Evolutionary conservation across 345 rosid genomes (phyloP).

Genomic region (Alliaria petiolata): DNA sequence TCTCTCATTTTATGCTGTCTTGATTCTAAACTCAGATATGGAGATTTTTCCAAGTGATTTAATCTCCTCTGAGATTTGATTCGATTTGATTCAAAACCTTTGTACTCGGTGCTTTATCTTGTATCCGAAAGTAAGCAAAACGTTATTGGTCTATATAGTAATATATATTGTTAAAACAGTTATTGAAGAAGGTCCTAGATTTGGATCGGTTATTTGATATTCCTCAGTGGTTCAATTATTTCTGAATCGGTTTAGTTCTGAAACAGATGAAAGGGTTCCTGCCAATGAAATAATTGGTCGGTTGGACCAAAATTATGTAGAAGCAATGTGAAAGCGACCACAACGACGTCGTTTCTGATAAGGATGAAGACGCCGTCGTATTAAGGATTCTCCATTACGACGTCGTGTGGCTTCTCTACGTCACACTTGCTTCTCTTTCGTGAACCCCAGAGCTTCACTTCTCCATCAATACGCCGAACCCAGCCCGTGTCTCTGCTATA

Average conservation of each 20-base stretch:
- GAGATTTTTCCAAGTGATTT: slow-evolving; percentile 9
- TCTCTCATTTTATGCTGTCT: slow-evolving; percentile 10
- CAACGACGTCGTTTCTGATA: background rate
- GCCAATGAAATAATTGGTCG: background rate
- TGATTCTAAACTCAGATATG: slow-evolving; percentile 24
- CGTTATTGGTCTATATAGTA: background rate
- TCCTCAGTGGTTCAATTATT: background rate
- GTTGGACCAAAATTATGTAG: background rate
- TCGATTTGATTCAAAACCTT: slow-evolving; percentile 5
- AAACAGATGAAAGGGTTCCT: background rate
- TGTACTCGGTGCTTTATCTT: background rate
- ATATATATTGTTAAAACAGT: background rate
- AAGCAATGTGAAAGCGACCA: background rate
- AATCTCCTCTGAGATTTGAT: slow-evolving; percentile 26
- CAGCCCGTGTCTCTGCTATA: background rate
- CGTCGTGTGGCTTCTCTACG: background rate
- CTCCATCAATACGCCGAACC: slow-evolving; percentile 13
- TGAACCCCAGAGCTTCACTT: slow-evolving; percentile 27
- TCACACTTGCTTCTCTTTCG: background rate
- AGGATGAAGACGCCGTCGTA: no score
- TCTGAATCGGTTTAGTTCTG: background rate
- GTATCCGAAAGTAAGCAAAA: background rate
- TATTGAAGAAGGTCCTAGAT: background rate
- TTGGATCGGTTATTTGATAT: background rate
- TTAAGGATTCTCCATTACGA: background rate